phyloP scores from a whole-genome alignment of 2,329 filamentous ascomycete genomes.

The Aspergillus intermedius region DNA sequence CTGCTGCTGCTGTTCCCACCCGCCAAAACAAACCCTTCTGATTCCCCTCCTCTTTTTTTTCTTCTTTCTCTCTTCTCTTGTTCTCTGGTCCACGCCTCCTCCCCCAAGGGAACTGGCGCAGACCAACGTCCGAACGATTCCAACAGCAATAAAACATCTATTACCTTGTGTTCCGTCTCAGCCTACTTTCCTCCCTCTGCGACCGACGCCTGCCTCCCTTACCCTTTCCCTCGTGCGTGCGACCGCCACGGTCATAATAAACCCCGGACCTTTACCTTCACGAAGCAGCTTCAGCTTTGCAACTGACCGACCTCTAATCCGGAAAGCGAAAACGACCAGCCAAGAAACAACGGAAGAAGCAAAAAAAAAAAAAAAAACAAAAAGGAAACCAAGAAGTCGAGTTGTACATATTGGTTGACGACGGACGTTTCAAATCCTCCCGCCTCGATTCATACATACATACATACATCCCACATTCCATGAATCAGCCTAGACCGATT shows the following conservation, averaged over 20 bases:
- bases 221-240: background rate
- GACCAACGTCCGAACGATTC: background rate
- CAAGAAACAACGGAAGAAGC: too few species aligned
- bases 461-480: background rate
- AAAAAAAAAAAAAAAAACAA: too few species aligned
- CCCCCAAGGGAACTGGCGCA: background rate
- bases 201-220: background rate
- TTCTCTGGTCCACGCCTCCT: background rate
- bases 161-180: background rate
- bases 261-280: too few species aligned
- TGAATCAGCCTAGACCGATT: background rate
- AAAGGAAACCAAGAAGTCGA: too few species aligned
- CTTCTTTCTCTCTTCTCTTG: constrained; percentile 2
- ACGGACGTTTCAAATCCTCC: background rate
- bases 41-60: background rate
- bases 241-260: background rate
- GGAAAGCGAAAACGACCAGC: too few species aligned
- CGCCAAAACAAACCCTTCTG: background rate
- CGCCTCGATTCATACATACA: constrained; percentile 5
- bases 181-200: background rate
- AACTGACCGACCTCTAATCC: too few species aligned
- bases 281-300: too few species aligned
- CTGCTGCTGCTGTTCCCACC: background rate
- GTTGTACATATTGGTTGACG: background rate
- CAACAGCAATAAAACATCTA: background rate